phyloP scores from a whole-genome alignment of 176 grass and related monocot species.

The Cocos nucifera region DNA sequence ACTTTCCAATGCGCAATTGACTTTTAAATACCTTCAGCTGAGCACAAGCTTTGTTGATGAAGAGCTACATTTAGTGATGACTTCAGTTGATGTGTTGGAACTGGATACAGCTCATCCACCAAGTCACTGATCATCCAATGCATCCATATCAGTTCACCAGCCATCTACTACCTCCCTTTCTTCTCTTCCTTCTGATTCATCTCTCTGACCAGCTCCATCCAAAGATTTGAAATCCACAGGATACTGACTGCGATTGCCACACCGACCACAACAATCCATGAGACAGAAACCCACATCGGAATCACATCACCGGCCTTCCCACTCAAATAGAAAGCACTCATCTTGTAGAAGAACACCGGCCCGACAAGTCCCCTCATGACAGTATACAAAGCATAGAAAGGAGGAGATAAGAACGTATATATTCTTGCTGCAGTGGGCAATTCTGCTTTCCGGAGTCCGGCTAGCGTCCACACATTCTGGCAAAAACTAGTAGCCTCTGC shows the following conservation, averaged over 20 bases:
- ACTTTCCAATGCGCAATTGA: neutral
- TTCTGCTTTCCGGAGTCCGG: constrained; percentile 71
- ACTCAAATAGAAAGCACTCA: constrained; percentile 62
- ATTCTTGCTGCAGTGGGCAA: constrained; percentile 34
- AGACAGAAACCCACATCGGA: constrained; percentile 69
- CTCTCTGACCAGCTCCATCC: constrained; percentile 62
- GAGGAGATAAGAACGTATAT: constrained; percentile 49
- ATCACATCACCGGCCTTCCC: constrained; percentile 56
- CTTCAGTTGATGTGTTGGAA: no score
- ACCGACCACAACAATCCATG: constrained; percentile 84
- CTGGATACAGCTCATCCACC: no score
- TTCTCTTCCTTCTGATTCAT: constrained; percentile 30
- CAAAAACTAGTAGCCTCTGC: constrained; percentile 79
- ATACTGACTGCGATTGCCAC: constrained; percentile 67
- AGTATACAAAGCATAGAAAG: constrained; percentile 84
- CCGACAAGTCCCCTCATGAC: constrained; percentile 57
- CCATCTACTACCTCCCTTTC: constrained; percentile 33
- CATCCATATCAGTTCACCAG: no score
- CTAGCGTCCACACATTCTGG: constrained; percentile 85
- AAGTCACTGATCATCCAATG: no score
- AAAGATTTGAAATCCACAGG: constrained; percentile 94
- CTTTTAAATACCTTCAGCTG: neutral
- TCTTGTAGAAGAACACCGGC: constrained; percentile 68
- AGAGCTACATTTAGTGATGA: no score
- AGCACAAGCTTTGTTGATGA: no score